Evolutionary conservation across 2,329 filamentous ascomycete species (phyloP).

Genomic region (Coniochaeta prunicola): DNA sequence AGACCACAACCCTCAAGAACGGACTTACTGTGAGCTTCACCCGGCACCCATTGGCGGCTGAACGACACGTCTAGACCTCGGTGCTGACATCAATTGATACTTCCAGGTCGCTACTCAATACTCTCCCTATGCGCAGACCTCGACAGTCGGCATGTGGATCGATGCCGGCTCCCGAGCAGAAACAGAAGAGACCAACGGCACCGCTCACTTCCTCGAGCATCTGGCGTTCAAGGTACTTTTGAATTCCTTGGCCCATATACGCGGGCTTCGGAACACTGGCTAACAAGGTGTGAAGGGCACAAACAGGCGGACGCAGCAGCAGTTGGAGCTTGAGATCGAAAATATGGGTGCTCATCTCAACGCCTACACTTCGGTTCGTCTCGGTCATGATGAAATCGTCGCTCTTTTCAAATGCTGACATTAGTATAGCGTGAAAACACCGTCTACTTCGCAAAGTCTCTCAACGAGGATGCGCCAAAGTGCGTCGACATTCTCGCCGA

Average conservation of each 20-base stretch:
- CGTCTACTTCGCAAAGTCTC: slow-evolving; percentile 98
- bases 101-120: slow-evolving; percentile 90
- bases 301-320: slow-evolving; percentile 86
- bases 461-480: slow-evolving; percentile 95
- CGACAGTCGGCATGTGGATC: slow-evolving; percentile 98
- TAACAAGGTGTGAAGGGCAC: slow-evolving; percentile 59
- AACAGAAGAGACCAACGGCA: slow-evolving; percentile 97
- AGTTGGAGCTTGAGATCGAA: slow-evolving; percentile 98
- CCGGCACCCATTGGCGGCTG: slow-evolving; percentile 28
- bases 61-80: slow-evolving; percentile 12
- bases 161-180: slow-evolving; percentile 97
- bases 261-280: neutral
- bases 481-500: slow-evolving; percentile 98
- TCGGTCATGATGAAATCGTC: slow-evolving; percentile 3
- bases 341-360: slow-evolving; percentile 99
- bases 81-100: slow-evolving; percentile 17
- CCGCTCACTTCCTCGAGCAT: slow-evolving; percentile 98
- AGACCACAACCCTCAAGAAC: slow-evolving; percentile 95
- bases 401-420: slow-evolving; percentile 7
- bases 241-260: neutral
- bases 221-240: slow-evolving; percentile 90
- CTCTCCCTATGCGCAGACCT: slow-evolving; percentile 96
- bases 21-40: slow-evolving; percentile 73
- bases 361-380: slow-evolving; percentile 88
- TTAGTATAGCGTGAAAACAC: slow-evolving; percentile 82